Evolutionary conservation across 2,329 filamentous ascomycete species (phyloP).

Genomic region (Drechslerella stenobrocha): DNA sequence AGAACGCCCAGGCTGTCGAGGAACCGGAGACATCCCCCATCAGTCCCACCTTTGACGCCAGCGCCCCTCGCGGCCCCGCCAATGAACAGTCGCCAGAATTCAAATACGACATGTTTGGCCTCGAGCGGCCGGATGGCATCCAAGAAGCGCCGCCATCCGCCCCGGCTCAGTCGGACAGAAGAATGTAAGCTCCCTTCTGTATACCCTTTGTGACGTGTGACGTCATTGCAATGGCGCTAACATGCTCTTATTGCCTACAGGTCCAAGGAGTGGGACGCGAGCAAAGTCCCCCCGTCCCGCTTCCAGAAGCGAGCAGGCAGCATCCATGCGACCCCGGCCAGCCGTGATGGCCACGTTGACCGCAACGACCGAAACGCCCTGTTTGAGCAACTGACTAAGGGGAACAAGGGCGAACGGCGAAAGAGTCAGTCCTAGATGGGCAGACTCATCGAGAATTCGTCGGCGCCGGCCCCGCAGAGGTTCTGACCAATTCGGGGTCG

Average conservation of each 20-base stretch:
- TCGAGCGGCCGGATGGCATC: slow-evolving; percentile 20
- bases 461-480: slow-evolving; percentile 37
- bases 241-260: slow-evolving; percentile 32
- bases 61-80: slow-evolving; percentile 16
- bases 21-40: slow-evolving; percentile 15
- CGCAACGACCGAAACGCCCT: slow-evolving; percentile 65
- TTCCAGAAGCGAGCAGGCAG: slow-evolving; percentile 72
- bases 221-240: slow-evolving; percentile 45
- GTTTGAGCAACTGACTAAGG: slow-evolving; percentile 58
- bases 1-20: slow-evolving; percentile 42
- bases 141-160: slow-evolving; percentile 15
- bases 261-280: slow-evolving; percentile 60
- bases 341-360: slow-evolving; percentile 67
- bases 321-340: slow-evolving; percentile 68
- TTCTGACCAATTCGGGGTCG: slow-evolving; percentile 7
- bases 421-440: slow-evolving; percentile 49
- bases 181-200: slow-evolving; percentile 32
- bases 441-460: slow-evolving; percentile 41
- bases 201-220: slow-evolving; percentile 28
- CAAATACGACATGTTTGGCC: slow-evolving; percentile 45
- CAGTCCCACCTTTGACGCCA: slow-evolving; percentile 34
- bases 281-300: slow-evolving; percentile 68
- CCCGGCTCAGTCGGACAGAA: slow-evolving; percentile 22
- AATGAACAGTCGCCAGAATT: slow-evolving; percentile 15
- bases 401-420: slow-evolving; percentile 20